phyloP scores from a whole-genome alignment of 1,139 yeast species.

The Candida sp. region DNA sequence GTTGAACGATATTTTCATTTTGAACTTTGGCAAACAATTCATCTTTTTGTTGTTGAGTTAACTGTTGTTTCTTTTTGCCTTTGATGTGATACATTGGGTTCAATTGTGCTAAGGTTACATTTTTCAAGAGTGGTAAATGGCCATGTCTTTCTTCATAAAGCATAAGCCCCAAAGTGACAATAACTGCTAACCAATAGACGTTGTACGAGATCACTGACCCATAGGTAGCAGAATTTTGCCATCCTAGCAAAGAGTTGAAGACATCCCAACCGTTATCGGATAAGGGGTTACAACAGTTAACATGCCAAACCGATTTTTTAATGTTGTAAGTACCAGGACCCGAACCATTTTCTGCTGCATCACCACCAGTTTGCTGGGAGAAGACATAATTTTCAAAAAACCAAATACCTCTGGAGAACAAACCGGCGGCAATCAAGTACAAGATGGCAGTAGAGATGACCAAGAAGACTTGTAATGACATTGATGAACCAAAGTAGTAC shows the following conservation, averaged over 20 bases:
- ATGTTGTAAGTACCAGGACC: constrained; percentile 89
- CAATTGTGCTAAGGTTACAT: constrained; percentile 49
- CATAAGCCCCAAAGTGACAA: constrained; percentile 50
- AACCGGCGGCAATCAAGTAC: constrained; percentile 79
- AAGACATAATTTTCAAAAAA: constrained; percentile 63
- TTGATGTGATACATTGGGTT: constrained; percentile 73
- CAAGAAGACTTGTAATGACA: constrained; percentile 74
- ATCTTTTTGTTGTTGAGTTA: constrained; percentile 49
- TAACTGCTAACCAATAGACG: constrained; percentile 69
- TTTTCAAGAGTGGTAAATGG: constrained; percentile 39
- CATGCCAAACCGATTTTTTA: constrained; percentile 74
- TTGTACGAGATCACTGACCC: constrained; percentile 81
- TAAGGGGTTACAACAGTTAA: constrained; percentile 87
- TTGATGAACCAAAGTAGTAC: constrained; percentile 67
- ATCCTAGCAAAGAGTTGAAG: constrained; percentile 79
- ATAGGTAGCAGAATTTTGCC: constrained; percentile 89
- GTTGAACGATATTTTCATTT: constrained; percentile 14
- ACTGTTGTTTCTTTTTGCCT: constrained; percentile 60
- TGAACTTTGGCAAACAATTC: constrained; percentile 47
- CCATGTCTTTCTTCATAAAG: constrained; percentile 60
- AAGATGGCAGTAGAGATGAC: constrained; percentile 74
- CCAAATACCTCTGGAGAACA: constrained; percentile 87
- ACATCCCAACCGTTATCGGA: constrained; percentile 86
- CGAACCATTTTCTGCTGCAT: constrained; percentile 77
- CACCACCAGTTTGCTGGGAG: constrained; percentile 68